Evolutionary conservation across 2,329 filamentous ascomycete genomes (phyloP), one percentile per base, ranked within the genome.

Genomic region (Sphaerulina populicola): DNA sequence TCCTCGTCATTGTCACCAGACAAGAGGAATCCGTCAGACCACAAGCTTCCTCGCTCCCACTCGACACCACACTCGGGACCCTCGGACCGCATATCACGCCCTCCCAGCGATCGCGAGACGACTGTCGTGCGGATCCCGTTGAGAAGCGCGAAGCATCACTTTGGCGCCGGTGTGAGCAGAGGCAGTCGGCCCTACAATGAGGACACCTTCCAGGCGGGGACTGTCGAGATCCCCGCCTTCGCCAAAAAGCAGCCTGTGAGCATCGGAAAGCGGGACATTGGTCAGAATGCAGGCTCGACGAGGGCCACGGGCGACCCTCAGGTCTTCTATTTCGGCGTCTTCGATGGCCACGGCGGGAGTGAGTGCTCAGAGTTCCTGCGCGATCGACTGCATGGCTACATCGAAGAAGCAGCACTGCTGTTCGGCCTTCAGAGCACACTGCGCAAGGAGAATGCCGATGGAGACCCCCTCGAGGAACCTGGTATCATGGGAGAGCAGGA

Each of bases 311-410:
- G 91, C 2, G 91, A 97, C 65, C 91, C 91, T 1, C 91, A 97
- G 66, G 84, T 97, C 31, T 98, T 98, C 69, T 98, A 97, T 69
- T 98, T 96, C 75, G 90, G 81, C 1, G 83, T 97, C 1, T 98
- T 97, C 64, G 93, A 98, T 69, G 93, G 93, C 2, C 93, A 98
- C 71, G 93, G 93, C 8, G 93, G 93, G 15, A 79, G 75, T 15
- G 86, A 95, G 67, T 97, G 93, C 68, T 89, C 88, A 53, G 82
- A 85, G 14, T 97, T 95, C 61, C 70, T 97, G 59, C 78, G 83
- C 52, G 87, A 96, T 54, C 81, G 86, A 64, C 72, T 98, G 54
- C 93, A 96, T 67, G 80, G 80, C 8, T 97, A 96, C 66, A 82
- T 98, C 33, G 91, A 98, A 69, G 78, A 88, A 58, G 81, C 88